A percentile compares a stretch with the other conserved stretches of the same genome.
Evolutionary conservation across 768 basidiomycete genomes (phyloP).

Genomic region (Tephrocybe sp.): DNA sequence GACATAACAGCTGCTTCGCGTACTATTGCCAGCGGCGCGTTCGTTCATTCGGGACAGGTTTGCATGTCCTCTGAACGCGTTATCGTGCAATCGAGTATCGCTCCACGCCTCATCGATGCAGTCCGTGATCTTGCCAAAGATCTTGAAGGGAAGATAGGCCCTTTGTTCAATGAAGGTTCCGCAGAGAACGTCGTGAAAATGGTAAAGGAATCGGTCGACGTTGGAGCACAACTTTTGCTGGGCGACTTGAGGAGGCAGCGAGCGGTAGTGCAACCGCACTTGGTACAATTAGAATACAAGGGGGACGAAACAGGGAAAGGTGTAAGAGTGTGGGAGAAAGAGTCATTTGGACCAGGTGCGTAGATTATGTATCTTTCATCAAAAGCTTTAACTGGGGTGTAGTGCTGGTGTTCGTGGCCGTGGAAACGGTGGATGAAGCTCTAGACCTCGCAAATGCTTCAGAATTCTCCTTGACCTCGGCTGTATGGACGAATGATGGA

Average conservation of each 20-base stretch:
- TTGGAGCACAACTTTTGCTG: slow-evolving; percentile 45
- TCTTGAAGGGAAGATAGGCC: slow-evolving; percentile 34
- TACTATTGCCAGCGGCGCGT: slow-evolving; percentile 42
- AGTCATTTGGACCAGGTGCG: slow-evolving; percentile 62
- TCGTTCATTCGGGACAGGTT: slow-evolving; percentile 52
- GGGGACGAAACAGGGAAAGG: slow-evolving; percentile 45
- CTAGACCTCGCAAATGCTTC: slow-evolving; percentile 55
- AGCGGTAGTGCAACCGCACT: slow-evolving; percentile 50
- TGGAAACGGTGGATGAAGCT: slow-evolving; percentile 52
- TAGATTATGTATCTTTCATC: not conserved
- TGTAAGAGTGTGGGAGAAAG: slow-evolving; percentile 51
- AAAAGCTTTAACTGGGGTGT: not conserved
- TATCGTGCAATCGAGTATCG: slow-evolving; percentile 45
- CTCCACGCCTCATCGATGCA: slow-evolving; percentile 32
- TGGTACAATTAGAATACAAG: slow-evolving; percentile 29
- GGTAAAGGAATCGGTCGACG: slow-evolving; percentile 41
- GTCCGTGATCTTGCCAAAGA: slow-evolving; percentile 30
- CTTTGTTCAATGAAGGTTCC: slow-evolving; percentile 42
- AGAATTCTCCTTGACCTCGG: slow-evolving; percentile 50
- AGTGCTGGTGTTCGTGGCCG: slow-evolving; percentile 46
- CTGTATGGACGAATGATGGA: slow-evolving; percentile 52
- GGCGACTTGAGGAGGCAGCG: slow-evolving; percentile 42
- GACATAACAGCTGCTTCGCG: slow-evolving; percentile 53
- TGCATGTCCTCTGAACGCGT: slow-evolving; percentile 63
- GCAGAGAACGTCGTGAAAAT: slow-evolving; percentile 45